These are phyloP conservation scores for Aaosphaeria pasadenensis DNA, from an alignment of 2,329 filamentous ascomycete genomes.

Conservation along the genomic window DNA sequence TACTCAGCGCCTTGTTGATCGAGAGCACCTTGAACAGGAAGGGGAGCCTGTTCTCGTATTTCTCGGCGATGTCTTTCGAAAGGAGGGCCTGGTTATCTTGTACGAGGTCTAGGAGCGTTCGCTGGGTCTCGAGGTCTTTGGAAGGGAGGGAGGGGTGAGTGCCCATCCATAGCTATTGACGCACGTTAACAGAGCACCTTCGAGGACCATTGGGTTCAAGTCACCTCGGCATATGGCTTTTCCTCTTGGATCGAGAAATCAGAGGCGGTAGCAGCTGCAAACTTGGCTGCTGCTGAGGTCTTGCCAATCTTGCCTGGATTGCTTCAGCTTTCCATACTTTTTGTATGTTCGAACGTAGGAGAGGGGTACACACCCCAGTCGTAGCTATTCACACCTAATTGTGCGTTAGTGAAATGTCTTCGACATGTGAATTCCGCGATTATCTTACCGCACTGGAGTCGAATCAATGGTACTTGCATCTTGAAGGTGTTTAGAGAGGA, in stretches of 20 bases:
- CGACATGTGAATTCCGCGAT: no score
- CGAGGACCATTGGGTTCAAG: background rate
- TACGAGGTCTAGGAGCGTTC: slow-evolving; percentile 82
- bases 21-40: slow-evolving; percentile 98
- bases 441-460: slow-evolving; percentile 68
- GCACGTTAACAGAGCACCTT: slow-evolving; percentile 11
- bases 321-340: slow-evolving; percentile 21
- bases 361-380: slow-evolving; percentile 71
- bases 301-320: slow-evolving; percentile 75
- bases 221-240: slow-evolving; percentile 90
- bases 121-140: slow-evolving; percentile 79
- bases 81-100: slow-evolving; percentile 83
- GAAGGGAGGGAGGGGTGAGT: slow-evolving; percentile 96
- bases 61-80: slow-evolving; percentile 66
- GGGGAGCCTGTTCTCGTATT: slow-evolving; percentile 79
- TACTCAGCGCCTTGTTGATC: slow-evolving; percentile 92
- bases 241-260: slow-evolving; percentile 75
- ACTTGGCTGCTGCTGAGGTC: slow-evolving; percentile 83
- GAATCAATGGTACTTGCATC: slow-evolving; percentile 68
- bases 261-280: slow-evolving; percentile 75
- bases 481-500: slow-evolving; percentile 7
- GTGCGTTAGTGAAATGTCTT: no score
- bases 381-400: slow-evolving; percentile 87
- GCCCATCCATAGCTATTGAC: slow-evolving; percentile 89
- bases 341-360: slow-evolving; percentile 3